A percentile compares a stretch with the other conserved stretches of the same genome.
These are phyloP conservation scores for Oldenlandia corymbosa DNA, from an alignment of 257 asterid species.

Conservation along the genomic window DNA sequence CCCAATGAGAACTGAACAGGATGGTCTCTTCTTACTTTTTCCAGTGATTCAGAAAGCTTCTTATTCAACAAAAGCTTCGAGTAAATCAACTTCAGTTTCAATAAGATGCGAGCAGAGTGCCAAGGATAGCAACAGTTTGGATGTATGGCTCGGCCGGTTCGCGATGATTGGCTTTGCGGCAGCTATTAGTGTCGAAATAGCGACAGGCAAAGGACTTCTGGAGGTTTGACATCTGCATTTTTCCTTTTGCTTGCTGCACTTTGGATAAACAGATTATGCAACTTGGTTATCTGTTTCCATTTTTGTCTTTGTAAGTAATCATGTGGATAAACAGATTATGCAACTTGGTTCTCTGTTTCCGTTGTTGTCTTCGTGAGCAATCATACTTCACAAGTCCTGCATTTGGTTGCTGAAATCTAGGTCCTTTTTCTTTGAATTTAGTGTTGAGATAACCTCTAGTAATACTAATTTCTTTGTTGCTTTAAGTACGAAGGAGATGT, in stretches of 20 bases:
- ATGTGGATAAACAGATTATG: too few species aligned
- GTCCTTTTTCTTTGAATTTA: too few species aligned
- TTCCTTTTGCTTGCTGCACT: neutral
- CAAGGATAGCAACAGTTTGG: conserved; percentile 52
- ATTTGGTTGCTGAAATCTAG: too few species aligned
- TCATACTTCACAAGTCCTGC: too few species aligned
- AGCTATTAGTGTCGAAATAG: conserved; percentile 63
- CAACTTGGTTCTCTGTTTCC: too few species aligned
- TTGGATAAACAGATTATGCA: neutral
- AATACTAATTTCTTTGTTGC: neutral
- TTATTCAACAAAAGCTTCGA: conserved; percentile 17
- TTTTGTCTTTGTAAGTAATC: too few species aligned
- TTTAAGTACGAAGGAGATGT: neutral
- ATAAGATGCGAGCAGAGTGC: conserved; percentile 74
- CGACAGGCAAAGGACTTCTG: conserved; percentile 78
- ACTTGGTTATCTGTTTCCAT: neutral
- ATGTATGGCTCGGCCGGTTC: conserved; percentile 79
- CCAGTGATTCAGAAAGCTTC: conserved; percentile 39
- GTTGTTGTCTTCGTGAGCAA: too few species aligned
- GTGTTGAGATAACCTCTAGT: neutral
- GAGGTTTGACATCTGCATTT: conserved; percentile 27
- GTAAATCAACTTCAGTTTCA: conserved; percentile 30
- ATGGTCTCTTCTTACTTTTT: conserved; percentile 8
- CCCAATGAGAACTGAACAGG: neutral
- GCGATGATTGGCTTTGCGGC: conserved; percentile 87